Evolutionary conservation across 2,329 filamentous ascomycete genomes (phyloP).

Genomic region (Ophiocordyceps australis): DNA sequence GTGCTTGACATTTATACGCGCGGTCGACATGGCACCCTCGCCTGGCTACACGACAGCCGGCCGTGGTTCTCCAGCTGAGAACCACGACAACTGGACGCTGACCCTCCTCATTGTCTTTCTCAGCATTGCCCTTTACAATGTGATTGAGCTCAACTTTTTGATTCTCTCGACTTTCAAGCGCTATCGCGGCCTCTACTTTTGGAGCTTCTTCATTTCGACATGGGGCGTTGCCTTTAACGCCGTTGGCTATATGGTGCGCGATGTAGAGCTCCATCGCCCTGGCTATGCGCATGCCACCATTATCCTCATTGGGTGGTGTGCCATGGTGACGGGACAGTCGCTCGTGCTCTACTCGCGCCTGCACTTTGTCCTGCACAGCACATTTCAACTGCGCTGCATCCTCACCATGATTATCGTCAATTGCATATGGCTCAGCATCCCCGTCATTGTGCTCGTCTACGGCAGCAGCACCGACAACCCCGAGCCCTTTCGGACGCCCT

Average conservation of each 20-base stretch:
- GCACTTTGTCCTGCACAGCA: constrained; percentile 36
- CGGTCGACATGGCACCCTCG: too few species aligned
- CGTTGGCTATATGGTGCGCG: constrained; percentile 26
- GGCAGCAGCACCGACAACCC: constrained; percentile 20
- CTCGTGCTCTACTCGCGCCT: constrained; percentile 44
- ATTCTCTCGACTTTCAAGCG: constrained; percentile 10
- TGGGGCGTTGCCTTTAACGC: constrained; percentile 13
- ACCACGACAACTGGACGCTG: too few species aligned
- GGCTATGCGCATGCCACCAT: constrained; percentile 8
- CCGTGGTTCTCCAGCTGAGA: too few species aligned
- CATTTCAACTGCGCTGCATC: constrained; percentile 25
- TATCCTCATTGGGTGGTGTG: constrained; percentile 13
- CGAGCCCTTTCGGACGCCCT: constrained; percentile 8
- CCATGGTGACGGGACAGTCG: constrained; percentile 42
- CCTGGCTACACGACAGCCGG: too few species aligned
- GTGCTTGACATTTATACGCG: too few species aligned
- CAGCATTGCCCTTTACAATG: constrained; percentile 9
- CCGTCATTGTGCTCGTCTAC: constrained; percentile 35
- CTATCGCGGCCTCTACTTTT: constrained; percentile 12
- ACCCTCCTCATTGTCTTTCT: constrained; percentile 8
- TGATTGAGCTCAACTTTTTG: constrained; percentile 10
- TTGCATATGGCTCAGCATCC: constrained; percentile 30
- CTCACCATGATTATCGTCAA: constrained; percentile 39
- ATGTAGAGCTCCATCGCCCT: constrained; percentile 2
- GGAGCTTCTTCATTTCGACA: constrained; percentile 11